Evolutionary conservation across 2,329 filamentous ascomycete species (phyloP), one percentile per base, ranked within the genome.

Genomic region (Aspergillus nomiae): DNA sequence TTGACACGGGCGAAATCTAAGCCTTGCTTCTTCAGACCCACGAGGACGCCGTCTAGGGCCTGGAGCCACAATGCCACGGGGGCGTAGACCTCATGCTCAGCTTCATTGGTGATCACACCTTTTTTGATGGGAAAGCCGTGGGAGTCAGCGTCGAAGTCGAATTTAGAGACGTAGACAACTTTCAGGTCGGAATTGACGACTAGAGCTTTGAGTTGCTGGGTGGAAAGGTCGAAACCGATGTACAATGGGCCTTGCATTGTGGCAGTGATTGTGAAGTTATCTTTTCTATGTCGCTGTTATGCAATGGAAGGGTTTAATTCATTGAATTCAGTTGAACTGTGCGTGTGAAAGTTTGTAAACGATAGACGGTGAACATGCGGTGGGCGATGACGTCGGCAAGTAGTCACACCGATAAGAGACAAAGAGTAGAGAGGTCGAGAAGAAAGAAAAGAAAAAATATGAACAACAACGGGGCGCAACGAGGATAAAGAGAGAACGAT

Each of bases 41-140:
- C 80, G 61, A 98, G 85, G 19, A 97, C 92, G 21, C 94, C 87
- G 74, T 98, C 93, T 51, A 98, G 82, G 26, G 94, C 92, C 78
- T 98, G 94, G 64, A 98, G 86, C 91, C 93, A 99, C 87, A 98
- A 88, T 58, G 92, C 91, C 57, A 97, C 92, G 38, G 95, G 95
- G 28, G 94, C 92, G 74, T 91, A 97, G 62, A 98, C 94, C 80
- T 97, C 93, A 76, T 91, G 89, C 73, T 95, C 92, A 58, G 84
- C 84, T 48, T 91, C 88, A 77, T 96, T 94, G 67, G 89, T 89
- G 70, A 91, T 86, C 26, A 98, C 94, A 68, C 95, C 95, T 79
- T 98, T 98, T 66, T 86, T 86, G 76, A 97, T 89, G 73, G 87
- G 86, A 85, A 97, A 93, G 72, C 89, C 87, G 63, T 80, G 75